Conservation (phyloP, 108 stramenopile genomes). For the Nitzschia putrida region DNA sequence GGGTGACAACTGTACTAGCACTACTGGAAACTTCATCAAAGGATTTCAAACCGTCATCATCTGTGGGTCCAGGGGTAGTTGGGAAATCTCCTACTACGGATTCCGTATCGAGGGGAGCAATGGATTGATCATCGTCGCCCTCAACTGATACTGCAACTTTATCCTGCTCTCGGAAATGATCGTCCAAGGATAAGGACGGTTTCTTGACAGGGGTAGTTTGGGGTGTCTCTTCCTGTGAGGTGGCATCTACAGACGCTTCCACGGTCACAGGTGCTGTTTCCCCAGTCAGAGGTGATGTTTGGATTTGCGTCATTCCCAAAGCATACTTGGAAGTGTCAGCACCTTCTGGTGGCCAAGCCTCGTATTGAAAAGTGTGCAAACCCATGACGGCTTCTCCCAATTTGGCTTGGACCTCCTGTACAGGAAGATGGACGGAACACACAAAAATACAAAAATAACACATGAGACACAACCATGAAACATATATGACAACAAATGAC, state of each 20-base stretch:
- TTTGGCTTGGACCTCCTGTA: slow-evolving; percentile 47
- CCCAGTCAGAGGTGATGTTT: too few relatives aligned
- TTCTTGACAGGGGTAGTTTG: not conserved
- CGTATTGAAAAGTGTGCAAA: slow-evolving; percentile 42
- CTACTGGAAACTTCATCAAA: slow-evolving; percentile 23
- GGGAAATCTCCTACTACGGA: slow-evolving; percentile 25
- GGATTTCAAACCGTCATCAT: slow-evolving; percentile 22
- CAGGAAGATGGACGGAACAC: not conserved
- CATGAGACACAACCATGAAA: not conserved
- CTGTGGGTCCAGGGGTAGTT: not conserved
- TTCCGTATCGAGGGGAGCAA: slow-evolving; percentile 17
- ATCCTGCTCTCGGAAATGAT: not conserved
- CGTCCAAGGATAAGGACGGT: slow-evolving; percentile 7
- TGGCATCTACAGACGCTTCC: not conserved
- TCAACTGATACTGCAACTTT: too few relatives aligned
- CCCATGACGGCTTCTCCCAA: slow-evolving; percentile 37
- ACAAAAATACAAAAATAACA: not conserved
- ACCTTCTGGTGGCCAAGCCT: slow-evolving; percentile 43
- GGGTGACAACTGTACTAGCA: slow-evolving; percentile 3
- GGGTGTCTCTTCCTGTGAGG: not conserved
- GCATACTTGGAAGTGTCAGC: too few relatives aligned
- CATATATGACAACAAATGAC: not conserved
- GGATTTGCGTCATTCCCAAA: too few relatives aligned
- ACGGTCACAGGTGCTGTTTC: not conserved
- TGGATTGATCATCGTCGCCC: not conserved